Evolutionary conservation across 768 basidiomycete genomes (phyloP).

Genomic region (Auriculariales sp.): DNA sequence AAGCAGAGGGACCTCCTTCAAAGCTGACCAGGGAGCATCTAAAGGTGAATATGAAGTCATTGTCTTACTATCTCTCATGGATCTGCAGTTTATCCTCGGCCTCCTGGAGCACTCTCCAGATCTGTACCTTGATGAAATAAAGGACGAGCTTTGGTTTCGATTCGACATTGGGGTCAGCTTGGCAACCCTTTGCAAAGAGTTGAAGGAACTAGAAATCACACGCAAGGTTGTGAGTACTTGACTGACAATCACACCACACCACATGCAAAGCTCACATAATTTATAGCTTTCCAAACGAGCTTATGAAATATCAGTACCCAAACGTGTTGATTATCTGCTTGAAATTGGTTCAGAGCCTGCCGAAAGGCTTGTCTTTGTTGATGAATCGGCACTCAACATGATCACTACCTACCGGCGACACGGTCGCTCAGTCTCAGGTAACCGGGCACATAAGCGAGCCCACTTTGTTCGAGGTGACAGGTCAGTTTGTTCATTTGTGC

Average conservation of each 20-base stretch:
- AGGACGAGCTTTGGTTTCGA: not conserved
- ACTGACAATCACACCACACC: not conserved
- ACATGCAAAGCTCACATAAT: not conserved
- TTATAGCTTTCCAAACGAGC: not conserved
- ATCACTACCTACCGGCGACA: conserved; percentile 1
- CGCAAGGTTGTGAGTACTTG: not conserved
- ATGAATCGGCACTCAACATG: conserved; percentile 7
- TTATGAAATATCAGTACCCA: not conserved
- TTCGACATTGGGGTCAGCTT: not conserved
- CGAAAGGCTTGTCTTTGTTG: conserved; percentile 10
- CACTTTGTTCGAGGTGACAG: conserved; percentile 12
- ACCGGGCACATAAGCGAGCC: conserved; percentile 3
- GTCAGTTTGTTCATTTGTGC: conserved; percentile 6
- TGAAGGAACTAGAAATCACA: not conserved
- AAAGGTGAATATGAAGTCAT: not conserved
- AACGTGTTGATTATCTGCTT: not conserved
- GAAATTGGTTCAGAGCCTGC: not conserved
- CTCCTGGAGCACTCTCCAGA: not conserved
- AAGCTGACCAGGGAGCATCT: not conserved
- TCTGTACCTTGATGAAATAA: not conserved
- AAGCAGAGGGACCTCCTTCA: not conserved
- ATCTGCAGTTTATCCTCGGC: not conserved
- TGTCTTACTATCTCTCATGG: not conserved
- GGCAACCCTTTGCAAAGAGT: not conserved
- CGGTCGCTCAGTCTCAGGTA: conserved; percentile 6